Conservation (phyloP, 2,329 filamentous ascomycete genomes). For the Diaporthe destruens region DNA sequence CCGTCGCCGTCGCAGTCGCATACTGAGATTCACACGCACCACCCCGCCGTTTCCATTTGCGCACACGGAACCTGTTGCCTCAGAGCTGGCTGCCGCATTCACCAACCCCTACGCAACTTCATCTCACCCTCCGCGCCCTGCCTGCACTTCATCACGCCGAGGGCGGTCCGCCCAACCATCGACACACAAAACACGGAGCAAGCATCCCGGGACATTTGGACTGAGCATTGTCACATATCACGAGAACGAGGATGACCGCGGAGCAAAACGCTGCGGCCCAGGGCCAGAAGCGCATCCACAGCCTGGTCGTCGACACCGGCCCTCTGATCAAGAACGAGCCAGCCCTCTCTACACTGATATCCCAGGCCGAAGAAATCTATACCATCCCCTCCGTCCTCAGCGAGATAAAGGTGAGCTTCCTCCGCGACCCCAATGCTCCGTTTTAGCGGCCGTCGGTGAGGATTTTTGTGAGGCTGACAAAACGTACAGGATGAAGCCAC, state of each 20-base stretch:
- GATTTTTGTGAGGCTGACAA: not conserved
- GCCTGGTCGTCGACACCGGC: constrained; percentile 89
- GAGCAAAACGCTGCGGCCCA: constrained; percentile 17
- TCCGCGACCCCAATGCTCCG: not conserved
- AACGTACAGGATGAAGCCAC: constrained; percentile 84
- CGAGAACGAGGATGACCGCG: not conserved
- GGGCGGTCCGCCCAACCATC: not conserved
- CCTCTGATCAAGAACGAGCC: constrained; percentile 95
- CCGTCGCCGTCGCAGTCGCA: not conserved
- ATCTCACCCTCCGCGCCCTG: fast-evolving
- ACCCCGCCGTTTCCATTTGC: not conserved
- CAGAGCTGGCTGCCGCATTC: fast-evolving
- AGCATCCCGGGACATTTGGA: not conserved
- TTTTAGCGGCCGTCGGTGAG: too few species aligned
- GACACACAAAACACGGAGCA: not conserved
- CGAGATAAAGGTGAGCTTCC: constrained; percentile 76
- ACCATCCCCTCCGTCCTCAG: constrained; percentile 88
- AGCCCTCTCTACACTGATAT: constrained; percentile 82
- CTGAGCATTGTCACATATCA: not conserved
- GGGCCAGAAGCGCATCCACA: constrained; percentile 77
- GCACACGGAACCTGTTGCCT: not conserved
- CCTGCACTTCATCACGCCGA: not conserved
- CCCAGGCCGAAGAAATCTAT: constrained; percentile 80
- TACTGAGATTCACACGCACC: not conserved
- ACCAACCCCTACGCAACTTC: fast-evolving